These are phyloP conservation scores for Tylopilus orsonianus DNA, from an alignment of 1,284 basidiomycete genomes.

Conservation along the genomic window DNA sequence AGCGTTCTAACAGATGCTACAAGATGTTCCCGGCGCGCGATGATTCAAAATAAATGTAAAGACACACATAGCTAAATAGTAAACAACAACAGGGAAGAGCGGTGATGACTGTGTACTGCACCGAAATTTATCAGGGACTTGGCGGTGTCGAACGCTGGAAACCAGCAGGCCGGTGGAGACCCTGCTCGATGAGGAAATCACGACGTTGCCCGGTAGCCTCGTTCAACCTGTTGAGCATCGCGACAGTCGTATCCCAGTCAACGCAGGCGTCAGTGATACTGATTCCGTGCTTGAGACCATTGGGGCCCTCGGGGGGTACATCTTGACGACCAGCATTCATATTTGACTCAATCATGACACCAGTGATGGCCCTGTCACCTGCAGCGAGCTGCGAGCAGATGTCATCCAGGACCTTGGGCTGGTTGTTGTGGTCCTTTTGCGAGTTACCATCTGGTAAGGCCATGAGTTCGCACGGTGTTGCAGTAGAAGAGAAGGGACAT, in stretches of 20 bases:
- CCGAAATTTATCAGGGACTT: conserved; percentile 12
- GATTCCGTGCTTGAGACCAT: conserved; percentile 77
- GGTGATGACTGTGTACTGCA: neutral
- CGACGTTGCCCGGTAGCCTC: conserved; percentile 42
- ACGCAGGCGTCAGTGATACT: conserved; percentile 95
- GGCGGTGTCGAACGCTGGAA: conserved; percentile 24
- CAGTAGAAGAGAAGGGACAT: conserved; percentile 30
- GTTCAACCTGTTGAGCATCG: conserved; percentile 77
- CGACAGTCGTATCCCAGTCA: conserved; percentile 83
- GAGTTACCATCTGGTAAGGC: conserved; percentile 77
- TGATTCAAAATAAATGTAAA: conserved; percentile 10
- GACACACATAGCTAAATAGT: conserved; percentile 4
- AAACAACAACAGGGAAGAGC: conserved; percentile 6
- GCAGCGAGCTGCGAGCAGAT: conserved; percentile 78
- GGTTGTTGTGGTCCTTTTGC: conserved; percentile 89
- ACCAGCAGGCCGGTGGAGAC: conserved; percentile 32
- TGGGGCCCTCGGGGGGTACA: conserved; percentile 63
- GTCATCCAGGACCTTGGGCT: conserved; percentile 76
- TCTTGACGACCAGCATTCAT: conserved; percentile 88
- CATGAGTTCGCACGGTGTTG: neutral
- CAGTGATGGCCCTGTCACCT: conserved; percentile 82
- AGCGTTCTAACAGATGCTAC: conserved; percentile 5
- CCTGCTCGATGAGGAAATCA: conserved; percentile 34
- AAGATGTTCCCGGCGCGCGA: neutral
- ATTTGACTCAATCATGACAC: conserved; percentile 97